Conservation (phyloP, 805 yeast genomes). For the Candida andamanensis region DNA sequence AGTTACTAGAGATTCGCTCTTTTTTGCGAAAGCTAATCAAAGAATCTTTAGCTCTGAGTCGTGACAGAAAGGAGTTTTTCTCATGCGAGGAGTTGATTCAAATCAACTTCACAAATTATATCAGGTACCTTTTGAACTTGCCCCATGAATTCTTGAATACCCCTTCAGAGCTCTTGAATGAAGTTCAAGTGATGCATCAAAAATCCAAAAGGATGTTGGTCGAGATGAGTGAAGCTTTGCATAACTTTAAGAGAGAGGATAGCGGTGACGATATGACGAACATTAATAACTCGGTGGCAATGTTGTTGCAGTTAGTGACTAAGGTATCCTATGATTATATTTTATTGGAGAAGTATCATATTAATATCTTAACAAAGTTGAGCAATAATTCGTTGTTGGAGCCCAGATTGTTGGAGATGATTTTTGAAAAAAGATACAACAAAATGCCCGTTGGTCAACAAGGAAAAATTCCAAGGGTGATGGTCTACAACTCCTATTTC, state of each 20-base stretch:
- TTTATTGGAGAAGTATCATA: conserved; percentile 33
- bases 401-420: conserved; percentile 14
- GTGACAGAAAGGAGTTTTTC: conserved; percentile 8
- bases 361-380: conserved; percentile 32
- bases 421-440: conserved; percentile 20
- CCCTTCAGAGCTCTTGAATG: conserved; percentile 14
- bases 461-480: conserved; percentile 24
- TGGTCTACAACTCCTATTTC: conserved; percentile 27
- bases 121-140: conserved; percentile 27
- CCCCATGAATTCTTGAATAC: conserved; percentile 17
- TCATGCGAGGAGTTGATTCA: conserved; percentile 34
- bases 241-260: conserved; percentile 23
- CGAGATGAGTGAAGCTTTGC: conserved; percentile 22
- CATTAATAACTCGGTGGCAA: conserved; percentile 11
- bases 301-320: conserved; percentile 26
- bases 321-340: conserved; percentile 35
- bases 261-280: conserved; percentile 16
- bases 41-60: conserved; percentile 6
- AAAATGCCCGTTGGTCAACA: too few relatives aligned
- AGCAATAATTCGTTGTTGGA: conserved; percentile 29
- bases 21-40: conserved; percentile 23
- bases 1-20: conserved; percentile 21
- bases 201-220: conserved; percentile 22
- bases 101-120: conserved; percentile 32
- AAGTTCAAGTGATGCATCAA: conserved; percentile 22